Percentiles rank a stretch among this genome's conserved stretches.
Evolutionary conservation across 257 asterid genomes (phyloP).

Genomic region (Marsdenia floribunda): DNA sequence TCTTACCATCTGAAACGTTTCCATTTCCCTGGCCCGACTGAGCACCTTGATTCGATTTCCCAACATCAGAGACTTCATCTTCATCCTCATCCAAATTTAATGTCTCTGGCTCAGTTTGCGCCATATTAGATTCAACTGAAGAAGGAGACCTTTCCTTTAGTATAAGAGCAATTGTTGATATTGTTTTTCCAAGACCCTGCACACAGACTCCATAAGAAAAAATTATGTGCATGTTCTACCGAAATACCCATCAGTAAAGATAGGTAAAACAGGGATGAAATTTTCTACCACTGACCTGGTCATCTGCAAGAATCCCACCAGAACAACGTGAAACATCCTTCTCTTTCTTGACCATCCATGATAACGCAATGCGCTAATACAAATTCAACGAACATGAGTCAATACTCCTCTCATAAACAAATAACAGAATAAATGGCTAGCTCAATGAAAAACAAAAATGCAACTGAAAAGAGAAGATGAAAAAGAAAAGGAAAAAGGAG

Average conservation of each 20-base stretch:
- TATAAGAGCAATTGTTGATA: conserved; percentile 93
- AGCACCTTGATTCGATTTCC: conserved; percentile 27
- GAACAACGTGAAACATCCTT: conserved; percentile 73
- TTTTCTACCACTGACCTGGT: conserved; percentile 54
- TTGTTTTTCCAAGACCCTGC: conserved; percentile 97
- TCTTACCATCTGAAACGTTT: conserved; percentile 18
- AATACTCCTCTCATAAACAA: neutral
- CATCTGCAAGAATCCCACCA: conserved; percentile 99
- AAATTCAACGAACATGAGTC: conserved; percentile 24
- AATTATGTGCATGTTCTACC: conserved; percentile 3
- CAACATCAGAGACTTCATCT: conserved; percentile 35
- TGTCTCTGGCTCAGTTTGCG: conserved; percentile 56
- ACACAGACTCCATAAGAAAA: conserved; percentile 16
- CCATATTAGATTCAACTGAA: conserved; percentile 36
- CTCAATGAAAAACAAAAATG: neutral
- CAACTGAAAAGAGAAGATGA: too few species aligned
- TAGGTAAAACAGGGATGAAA: conserved; percentile 1
- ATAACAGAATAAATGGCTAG: neutral
- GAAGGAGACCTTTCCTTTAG: conserved; percentile 82
- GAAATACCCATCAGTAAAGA: conserved; percentile 11
- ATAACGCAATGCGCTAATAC: conserved; percentile 82
- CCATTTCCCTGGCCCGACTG: conserved; percentile 34
- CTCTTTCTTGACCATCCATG: conserved; percentile 98
- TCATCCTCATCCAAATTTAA: conserved; percentile 89
- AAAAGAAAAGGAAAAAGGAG: neutral